phyloP scores from a whole-genome alignment of 164 flowering plant genomes.

The Platanus orientalis region DNA sequence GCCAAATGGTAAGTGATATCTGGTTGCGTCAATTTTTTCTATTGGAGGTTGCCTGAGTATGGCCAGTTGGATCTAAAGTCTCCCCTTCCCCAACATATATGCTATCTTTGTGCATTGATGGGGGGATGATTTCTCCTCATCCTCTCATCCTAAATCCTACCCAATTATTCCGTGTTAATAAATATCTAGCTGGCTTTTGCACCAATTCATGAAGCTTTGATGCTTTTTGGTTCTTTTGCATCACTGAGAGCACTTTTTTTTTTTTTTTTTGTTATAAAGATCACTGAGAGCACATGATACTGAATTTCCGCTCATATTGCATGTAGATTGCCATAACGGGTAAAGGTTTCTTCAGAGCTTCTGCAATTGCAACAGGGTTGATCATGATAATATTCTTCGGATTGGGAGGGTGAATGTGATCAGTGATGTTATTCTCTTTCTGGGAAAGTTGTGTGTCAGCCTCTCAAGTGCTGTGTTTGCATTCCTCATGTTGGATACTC shows the following conservation, averaged over 20 bases:
- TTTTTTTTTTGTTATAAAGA: background rate
- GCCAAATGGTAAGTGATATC: too few relatives aligned
- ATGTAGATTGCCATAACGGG: slow-evolving; percentile 96
- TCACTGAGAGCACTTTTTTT: too few relatives aligned
- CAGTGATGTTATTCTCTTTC: slow-evolving; percentile 89
- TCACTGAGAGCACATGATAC: background rate
- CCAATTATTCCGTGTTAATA: too few relatives aligned
- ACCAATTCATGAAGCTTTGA: too few relatives aligned
- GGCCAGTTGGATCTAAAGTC: background rate
- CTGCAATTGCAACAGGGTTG: slow-evolving; percentile 80
- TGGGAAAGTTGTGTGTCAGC: slow-evolving; percentile 93
- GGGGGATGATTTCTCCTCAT: too few relatives aligned
- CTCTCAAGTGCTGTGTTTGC: slow-evolving; percentile 79
- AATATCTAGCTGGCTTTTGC: too few relatives aligned
- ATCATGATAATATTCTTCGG: slow-evolving; percentile 80
- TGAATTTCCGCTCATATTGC: background rate
- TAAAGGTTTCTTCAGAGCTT: slow-evolving; percentile 81
- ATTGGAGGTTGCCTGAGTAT: too few relatives aligned
- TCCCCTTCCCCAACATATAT: background rate
- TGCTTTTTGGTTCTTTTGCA: too few relatives aligned
- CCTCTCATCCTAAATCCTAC: background rate
- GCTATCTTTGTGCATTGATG: too few relatives aligned
- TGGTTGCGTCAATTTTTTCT: too few relatives aligned
- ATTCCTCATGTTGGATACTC: slow-evolving; percentile 87
- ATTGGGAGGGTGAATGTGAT: slow-evolving; percentile 92